Evolutionary conservation across 495 filamentous ascomycete species (phyloP), one percentile per base, ranked within the genome.

Genomic region (Oidiodendron maius): DNA sequence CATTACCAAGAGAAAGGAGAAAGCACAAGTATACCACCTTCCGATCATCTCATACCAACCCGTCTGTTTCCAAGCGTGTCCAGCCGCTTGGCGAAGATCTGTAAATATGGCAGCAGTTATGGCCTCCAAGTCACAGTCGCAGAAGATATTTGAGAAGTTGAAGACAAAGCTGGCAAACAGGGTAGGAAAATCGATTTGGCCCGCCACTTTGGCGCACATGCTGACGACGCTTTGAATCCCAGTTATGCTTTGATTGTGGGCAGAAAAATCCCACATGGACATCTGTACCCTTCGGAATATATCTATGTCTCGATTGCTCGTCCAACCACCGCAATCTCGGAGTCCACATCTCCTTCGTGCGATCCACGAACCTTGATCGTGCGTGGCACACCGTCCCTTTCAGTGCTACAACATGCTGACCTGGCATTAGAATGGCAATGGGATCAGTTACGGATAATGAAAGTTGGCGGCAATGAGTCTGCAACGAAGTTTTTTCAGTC

Each of bases 231-330:
- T 56, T 16, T 12, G 44, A 22, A 20, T 21, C 24, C 6, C 58
- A 95, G 91, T 74, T 95, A 71, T 98, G 93, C 75, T 97, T 97
- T 64, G 93, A 98, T 71, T 98, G 93, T 68, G 83, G 85, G 58
- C 82, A 86, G 43, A 97, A 97, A 66, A 96, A 96, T 55, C 94
- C 94, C 38, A 97, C 93, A 28, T 98, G 93, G 93, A 90, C 91
- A 3, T 97, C 91, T 15, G 91, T 97, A 15, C 90, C 91, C 30
- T 88, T 97, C 52, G 93, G 87, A 60, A 97, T 98, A 65, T 98
- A 96, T 70, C 81, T 98, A 35, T 98, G 93, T 61, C 84, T 98
- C 51, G 94, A 97, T 68, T 98, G 93, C 71, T 95, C 90, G 24
- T 81, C 88, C 45, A 81, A 94, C 64, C 89, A 95, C 66, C 87